Evolutionary conservation across 139 green algal genomes (phyloP).

Genomic region (Penium margaritaceum): DNA sequence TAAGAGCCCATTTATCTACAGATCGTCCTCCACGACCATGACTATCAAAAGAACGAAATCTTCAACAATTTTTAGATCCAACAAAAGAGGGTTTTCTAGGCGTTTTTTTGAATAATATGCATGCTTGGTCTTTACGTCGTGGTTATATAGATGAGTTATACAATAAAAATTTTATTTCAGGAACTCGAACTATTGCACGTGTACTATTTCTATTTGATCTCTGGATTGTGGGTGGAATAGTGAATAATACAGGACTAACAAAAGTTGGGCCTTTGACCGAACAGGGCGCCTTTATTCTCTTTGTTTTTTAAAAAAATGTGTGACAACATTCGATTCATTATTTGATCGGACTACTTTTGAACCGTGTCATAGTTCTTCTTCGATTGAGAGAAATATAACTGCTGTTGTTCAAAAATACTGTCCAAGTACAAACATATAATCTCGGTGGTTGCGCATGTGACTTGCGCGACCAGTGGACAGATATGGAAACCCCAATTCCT

Average conservation of each 20-base stretch:
- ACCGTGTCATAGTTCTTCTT: background rate
- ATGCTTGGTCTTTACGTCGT: constrained; percentile 9
- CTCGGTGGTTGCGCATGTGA: no score
- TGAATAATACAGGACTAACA: constrained; percentile 3
- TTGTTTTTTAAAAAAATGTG: constrained; percentile 6
- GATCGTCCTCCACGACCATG: no score
- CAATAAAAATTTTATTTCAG: constrained; percentile 6
- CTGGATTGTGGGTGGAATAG: constrained; percentile 14
- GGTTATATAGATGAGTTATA: constrained; percentile 17
- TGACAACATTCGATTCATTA: background rate
- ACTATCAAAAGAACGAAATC: constrained; percentile 1
- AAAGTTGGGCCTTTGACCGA: background rate
- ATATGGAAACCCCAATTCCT: no score
- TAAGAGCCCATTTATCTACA: no score
- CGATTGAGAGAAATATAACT: background rate
- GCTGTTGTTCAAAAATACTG: background rate
- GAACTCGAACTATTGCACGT: background rate
- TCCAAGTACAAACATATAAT: background rate
- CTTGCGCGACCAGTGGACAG: no score
- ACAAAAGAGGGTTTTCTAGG: background rate
- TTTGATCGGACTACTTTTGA: background rate
- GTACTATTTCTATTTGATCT: constrained; percentile 5
- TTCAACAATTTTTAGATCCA: background rate
- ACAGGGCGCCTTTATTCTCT: no score
- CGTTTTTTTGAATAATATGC: constrained; percentile 2